Percentiles rank a stretch among this genome's conserved stretches.
Conservation (phyloP, 208 protist genomes). For the Trypanosoma vivax region DNA sequence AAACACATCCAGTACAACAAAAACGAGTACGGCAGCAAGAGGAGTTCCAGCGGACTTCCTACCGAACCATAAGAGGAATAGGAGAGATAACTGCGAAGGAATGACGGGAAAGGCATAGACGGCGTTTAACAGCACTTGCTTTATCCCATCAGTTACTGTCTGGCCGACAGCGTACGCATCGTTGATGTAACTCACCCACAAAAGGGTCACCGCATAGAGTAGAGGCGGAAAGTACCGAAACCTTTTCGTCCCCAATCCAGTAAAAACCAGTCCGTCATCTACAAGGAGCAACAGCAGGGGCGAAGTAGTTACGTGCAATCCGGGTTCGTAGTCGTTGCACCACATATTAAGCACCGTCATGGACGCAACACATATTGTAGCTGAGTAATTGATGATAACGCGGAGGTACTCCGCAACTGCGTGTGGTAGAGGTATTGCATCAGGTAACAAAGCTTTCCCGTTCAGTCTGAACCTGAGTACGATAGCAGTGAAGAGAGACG, state of each 20-base stretch:
- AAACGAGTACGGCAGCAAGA: constrained; percentile 27
- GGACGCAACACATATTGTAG: constrained; percentile 33
- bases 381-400: constrained; percentile 49
- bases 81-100: constrained; percentile 33
- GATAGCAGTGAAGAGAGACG: constrained; percentile 55
- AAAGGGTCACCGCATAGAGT: constrained; percentile 26
- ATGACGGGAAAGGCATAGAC: constrained; percentile 21
- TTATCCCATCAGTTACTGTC: neutral
- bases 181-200: constrained; percentile 45
- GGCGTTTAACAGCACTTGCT: constrained; percentile 11
- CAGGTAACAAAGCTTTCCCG: constrained; percentile 48
- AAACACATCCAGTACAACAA: constrained; percentile 33
- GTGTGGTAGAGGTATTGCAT: constrained; percentile 24
- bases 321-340: constrained; percentile 50
- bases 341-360: constrained; percentile 54
- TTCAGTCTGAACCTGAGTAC: constrained; percentile 56
- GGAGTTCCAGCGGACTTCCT: constrained; percentile 26
- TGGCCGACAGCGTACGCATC: constrained; percentile 24
- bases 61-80: constrained; percentile 20
- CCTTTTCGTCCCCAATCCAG: constrained; percentile 22
- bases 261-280: constrained; percentile 60
- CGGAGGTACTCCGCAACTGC: constrained; percentile 26
- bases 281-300: constrained; percentile 66
- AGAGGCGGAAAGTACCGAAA: constrained; percentile 71
- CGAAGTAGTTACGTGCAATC: constrained; percentile 48